These are phyloP conservation scores for Penicillium canariense DNA, from an alignment of 495 filamentous ascomycete species.

Conservation along the genomic window DNA sequence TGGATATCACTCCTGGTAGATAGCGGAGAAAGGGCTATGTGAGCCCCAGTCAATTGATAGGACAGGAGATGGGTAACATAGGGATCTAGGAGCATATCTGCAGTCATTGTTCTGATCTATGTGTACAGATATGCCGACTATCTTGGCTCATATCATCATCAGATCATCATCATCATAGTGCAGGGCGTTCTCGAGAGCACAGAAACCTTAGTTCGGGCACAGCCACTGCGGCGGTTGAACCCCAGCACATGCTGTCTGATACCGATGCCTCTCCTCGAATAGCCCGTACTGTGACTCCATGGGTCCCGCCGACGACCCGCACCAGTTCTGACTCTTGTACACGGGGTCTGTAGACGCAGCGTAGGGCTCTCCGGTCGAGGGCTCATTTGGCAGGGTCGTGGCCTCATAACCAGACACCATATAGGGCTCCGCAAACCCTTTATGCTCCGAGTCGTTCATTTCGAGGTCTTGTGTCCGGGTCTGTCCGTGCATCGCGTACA, in stretches of 20 bases:
- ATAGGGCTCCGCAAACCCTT: slow-evolving; percentile 58
- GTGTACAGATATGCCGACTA: too few relatives aligned
- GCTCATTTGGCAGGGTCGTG: slow-evolving; percentile 32
- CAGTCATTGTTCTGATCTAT: too few relatives aligned
- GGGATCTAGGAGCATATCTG: too few relatives aligned
- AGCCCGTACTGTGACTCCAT: slow-evolving; percentile 62
- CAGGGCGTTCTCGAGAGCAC: too few relatives aligned
- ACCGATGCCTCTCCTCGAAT: slow-evolving; percentile 43
- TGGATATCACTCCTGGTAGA: too few relatives aligned
- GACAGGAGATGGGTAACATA: too few relatives aligned
- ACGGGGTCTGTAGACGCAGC: slow-evolving; percentile 60
- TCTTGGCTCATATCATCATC: too few relatives aligned
- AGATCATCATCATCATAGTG: too few relatives aligned
- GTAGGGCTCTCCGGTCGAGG: slow-evolving; percentile 46
- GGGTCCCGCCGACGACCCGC: slow-evolving; percentile 40
- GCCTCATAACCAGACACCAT: slow-evolving; percentile 67
- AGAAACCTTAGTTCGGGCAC: too few relatives aligned
- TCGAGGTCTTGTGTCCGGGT: slow-evolving; percentile 38
- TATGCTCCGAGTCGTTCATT: slow-evolving; percentile 43
- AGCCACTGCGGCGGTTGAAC: neutral
- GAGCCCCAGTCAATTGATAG: too few relatives aligned
- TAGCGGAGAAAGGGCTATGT: too few relatives aligned
- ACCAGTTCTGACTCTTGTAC: slow-evolving; percentile 50
- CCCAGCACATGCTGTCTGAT: neutral
- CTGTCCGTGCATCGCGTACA: slow-evolving; percentile 43